phyloP scores from a whole-genome alignment of 2,329 filamentous ascomycete species.

The Ascocoryne sarcoides region DNA sequence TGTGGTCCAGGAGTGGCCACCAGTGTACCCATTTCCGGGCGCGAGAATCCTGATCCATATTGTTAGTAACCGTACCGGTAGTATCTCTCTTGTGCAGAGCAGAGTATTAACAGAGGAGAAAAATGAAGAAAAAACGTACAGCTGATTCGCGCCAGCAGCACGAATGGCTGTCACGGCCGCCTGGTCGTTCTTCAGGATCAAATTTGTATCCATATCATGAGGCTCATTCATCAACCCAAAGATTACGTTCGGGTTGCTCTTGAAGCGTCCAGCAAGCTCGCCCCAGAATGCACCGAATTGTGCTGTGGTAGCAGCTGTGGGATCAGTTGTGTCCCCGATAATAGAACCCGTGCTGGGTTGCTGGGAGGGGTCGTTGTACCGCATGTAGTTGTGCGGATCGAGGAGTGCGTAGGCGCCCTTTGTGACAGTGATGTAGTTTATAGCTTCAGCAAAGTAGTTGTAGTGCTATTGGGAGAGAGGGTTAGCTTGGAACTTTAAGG shows the following conservation, averaged over 20 bases:
- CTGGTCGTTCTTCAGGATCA: slow-evolving; percentile 40
- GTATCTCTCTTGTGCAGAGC: too few species aligned
- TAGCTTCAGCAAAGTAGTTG: slow-evolving; percentile 35
- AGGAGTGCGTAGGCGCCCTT: slow-evolving; percentile 39
- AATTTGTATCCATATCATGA: slow-evolving; percentile 39
- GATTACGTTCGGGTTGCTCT: slow-evolving; percentile 38
- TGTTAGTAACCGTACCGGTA: not conserved
- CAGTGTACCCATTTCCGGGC: slow-evolving; percentile 41
- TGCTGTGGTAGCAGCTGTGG: slow-evolving; percentile 36
- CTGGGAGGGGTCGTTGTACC: slow-evolving; percentile 41
- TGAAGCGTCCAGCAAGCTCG: slow-evolving; percentile 38
- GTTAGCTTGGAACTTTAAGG: too few species aligned
- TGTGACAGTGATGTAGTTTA: slow-evolving; percentile 41
- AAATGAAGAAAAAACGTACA: slow-evolving; percentile 18
- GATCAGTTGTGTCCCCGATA: slow-evolving; percentile 39
- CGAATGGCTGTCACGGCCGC: slow-evolving; percentile 39
- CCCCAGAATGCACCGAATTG: slow-evolving; percentile 42
- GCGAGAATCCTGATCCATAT: slow-evolving; percentile 34
- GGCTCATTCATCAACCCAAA: slow-evolving; percentile 42
- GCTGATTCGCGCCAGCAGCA: slow-evolving; percentile 34
- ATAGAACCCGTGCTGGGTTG: slow-evolving; percentile 41
- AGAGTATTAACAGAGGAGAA: too few species aligned
- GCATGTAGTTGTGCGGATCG: slow-evolving; percentile 46
- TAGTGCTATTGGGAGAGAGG: slow-evolving; percentile 31
- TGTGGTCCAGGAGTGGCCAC: slow-evolving; percentile 39